Evolutionary conservation across 148 eudicot species (phyloP).

Genomic region (Rhododendron ovatum): DNA sequence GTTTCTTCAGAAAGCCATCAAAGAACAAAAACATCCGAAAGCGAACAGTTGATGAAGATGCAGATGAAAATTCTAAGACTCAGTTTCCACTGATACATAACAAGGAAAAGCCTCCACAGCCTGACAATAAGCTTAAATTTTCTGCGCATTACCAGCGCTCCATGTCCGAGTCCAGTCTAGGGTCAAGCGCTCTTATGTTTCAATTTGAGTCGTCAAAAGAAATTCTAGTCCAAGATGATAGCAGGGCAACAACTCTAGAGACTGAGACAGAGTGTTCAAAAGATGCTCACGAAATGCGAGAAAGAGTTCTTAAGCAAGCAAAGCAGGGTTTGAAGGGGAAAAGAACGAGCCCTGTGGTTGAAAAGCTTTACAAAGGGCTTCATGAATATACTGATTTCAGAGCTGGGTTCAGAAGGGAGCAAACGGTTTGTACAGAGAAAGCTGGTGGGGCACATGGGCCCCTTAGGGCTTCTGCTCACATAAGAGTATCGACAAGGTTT

Average conservation of each 20-base stretch:
- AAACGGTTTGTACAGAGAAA: slow-evolving; percentile 72
- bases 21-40: slow-evolving; percentile 77
- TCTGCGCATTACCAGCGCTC: slow-evolving; percentile 40
- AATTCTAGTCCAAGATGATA: slow-evolving; percentile 75
- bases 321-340: slow-evolving; percentile 65
- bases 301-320: slow-evolving; percentile 76
- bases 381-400: slow-evolving; percentile 80
- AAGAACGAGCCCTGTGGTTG: slow-evolving; percentile 38
- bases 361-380: slow-evolving; percentile 77
- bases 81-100: slow-evolving; percentile 29
- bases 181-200: slow-evolving; percentile 32
- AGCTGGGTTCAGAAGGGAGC: slow-evolving; percentile 93
- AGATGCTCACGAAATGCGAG: slow-evolving; percentile 80
- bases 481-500: slow-evolving; percentile 86
- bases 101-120: slow-evolving; percentile 34
- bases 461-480: slow-evolving; percentile 94
- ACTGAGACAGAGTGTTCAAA: slow-evolving; percentile 79
- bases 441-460: slow-evolving; percentile 96
- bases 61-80: slow-evolving; percentile 31
- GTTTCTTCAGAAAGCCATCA: slow-evolving; percentile 65
- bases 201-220: slow-evolving; percentile 75
- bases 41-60: slow-evolving; percentile 39
- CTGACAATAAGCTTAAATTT: slow-evolving; percentile 56
- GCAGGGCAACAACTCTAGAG: slow-evolving; percentile 76
- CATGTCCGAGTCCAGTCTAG: slow-evolving; percentile 31